Percentiles rank a stretch among this genome's conserved stretches.
Evolutionary conservation across 768 basidiomycete genomes (phyloP).

Genomic region (Russula sp.): DNA sequence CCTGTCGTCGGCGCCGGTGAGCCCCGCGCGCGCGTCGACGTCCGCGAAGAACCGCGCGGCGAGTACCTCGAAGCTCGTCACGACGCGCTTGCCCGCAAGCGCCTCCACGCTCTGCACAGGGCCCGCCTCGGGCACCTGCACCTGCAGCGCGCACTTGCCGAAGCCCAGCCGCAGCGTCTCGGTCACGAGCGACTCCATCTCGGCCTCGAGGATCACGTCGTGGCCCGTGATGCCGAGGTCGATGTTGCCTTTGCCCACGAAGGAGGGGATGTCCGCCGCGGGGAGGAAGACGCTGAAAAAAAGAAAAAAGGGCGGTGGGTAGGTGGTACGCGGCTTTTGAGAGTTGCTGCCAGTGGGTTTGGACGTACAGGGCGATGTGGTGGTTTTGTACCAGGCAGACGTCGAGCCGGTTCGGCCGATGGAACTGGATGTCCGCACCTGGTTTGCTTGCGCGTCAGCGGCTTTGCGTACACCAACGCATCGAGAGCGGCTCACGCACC

Average conservation of each 20-base stretch:
- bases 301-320: no score
- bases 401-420: slow-evolving; percentile 79
- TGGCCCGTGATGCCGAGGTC: slow-evolving; percentile 97
- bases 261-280: slow-evolving; percentile 94
- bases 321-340: no score
- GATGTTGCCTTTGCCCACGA: slow-evolving; percentile 96
- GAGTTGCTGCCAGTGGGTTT: no score
- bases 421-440: slow-evolving; percentile 97
- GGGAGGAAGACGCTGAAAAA: slow-evolving; percentile 83
- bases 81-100: slow-evolving; percentile 86
- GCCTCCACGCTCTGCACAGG: slow-evolving; percentile 66
- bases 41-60: slow-evolving; percentile 69
- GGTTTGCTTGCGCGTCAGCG: background rate
- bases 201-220: slow-evolving; percentile 90
- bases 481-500: slow-evolving; percentile 42
- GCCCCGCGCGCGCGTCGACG: slow-evolving; percentile 49
- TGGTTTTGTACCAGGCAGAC: slow-evolving; percentile 93
- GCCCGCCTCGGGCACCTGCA: slow-evolving; percentile 83
- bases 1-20: slow-evolving; percentile 38
- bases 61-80: slow-evolving; percentile 92
- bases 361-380: slow-evolving; percentile 79
- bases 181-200: slow-evolving; percentile 71
- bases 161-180: slow-evolving; percentile 84
- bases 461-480: background rate
- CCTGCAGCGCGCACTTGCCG: slow-evolving; percentile 83